These are phyloP conservation scores for Pichia norvegensis DNA, from an alignment of 1,139 yeast species.

Conservation along the genomic window DNA sequence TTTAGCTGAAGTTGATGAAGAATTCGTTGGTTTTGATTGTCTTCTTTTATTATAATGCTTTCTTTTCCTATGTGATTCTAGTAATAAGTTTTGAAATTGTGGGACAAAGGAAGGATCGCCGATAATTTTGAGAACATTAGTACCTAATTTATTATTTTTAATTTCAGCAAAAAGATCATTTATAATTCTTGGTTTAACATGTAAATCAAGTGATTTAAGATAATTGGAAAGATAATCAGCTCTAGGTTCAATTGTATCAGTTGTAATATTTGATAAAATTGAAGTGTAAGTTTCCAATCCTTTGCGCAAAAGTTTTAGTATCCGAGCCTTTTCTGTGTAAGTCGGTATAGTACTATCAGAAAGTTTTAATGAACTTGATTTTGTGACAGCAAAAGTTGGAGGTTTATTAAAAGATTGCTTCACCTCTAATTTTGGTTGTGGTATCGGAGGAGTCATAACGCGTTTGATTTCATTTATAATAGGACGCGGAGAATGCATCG, in stretches of 20 bases:
- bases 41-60: slow-evolving; percentile 22
- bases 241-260: slow-evolving; percentile 19
- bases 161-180: slow-evolving; percentile 21
- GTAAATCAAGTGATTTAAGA: slow-evolving; percentile 14
- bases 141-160: slow-evolving; percentile 18
- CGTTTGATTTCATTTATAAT: neutral
- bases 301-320: slow-evolving; percentile 13
- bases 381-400: slow-evolving; percentile 7
- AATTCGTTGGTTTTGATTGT: slow-evolving; percentile 7
- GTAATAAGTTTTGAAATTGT: slow-evolving; percentile 18
- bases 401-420: slow-evolving; percentile 6
- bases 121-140: slow-evolving; percentile 10
- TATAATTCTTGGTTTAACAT: slow-evolving; percentile 20
- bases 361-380: neutral
- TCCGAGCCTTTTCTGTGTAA: neutral
- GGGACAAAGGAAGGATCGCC: slow-evolving; percentile 12
- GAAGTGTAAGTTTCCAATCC: slow-evolving; percentile 21
- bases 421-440: neutral
- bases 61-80: slow-evolving; percentile 22
- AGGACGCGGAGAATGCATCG: slow-evolving; percentile 9
- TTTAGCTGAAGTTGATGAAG: slow-evolving; percentile 4
- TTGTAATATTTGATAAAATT: slow-evolving; percentile 14
- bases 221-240: slow-evolving; percentile 22
- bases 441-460: neutral
- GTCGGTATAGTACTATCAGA: neutral